Conservation (phyloP, 108 stramenopile genomes). For the Discostella stelligeroides region DNA sequence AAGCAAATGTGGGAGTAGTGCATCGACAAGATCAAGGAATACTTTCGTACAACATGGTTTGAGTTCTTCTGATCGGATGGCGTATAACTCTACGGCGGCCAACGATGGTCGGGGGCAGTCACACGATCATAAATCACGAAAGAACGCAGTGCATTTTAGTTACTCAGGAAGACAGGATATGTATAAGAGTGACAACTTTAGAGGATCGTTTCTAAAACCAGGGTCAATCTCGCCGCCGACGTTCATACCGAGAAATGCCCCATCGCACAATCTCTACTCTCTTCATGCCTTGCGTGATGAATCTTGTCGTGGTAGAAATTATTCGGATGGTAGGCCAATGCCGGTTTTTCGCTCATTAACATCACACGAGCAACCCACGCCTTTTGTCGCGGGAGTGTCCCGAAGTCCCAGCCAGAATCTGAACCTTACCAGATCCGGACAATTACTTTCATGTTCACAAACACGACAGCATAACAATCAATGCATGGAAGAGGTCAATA, state of each 20-base stretch:
- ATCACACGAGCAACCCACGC: background rate
- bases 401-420: background rate
- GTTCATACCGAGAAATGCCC: background rate
- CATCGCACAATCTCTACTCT: background rate
- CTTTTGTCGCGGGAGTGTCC: background rate
- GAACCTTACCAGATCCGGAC: background rate
- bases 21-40: background rate
- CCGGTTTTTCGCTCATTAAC: background rate
- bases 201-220: background rate
- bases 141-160: background rate
- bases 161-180: background rate
- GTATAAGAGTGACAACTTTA: background rate
- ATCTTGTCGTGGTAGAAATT: background rate
- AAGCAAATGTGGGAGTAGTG: background rate
- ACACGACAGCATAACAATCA: background rate
- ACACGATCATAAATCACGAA: background rate
- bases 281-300: background rate
- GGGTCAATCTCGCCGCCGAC: background rate
- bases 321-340: slow-evolving; percentile 4
- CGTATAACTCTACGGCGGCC: too few species aligned
- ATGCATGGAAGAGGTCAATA: background rate
- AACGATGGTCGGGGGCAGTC: too few species aligned
- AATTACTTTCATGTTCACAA: background rate
- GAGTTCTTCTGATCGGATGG: background rate
- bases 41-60: background rate